A percentile compares a stretch with the other conserved stretches of the same genome.
phyloP scores from a whole-genome alignment of 139 green algal species.

The Pedinophyceae sp. region DNA sequence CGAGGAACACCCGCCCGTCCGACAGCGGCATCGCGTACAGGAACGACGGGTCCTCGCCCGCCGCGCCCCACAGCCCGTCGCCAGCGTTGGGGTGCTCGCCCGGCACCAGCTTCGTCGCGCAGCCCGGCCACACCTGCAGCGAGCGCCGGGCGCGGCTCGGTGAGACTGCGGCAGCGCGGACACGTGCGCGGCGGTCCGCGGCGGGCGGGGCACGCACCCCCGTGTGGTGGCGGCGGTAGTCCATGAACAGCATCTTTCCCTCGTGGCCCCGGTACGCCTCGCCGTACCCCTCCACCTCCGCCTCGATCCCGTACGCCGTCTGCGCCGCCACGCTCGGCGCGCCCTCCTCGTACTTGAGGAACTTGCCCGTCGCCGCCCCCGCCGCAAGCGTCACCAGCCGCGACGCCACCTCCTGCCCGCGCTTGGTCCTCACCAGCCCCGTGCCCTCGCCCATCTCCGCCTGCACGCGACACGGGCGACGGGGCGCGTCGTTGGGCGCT shows the following conservation, averaged over 20 bases:
- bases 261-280: slow-evolving; percentile 31
- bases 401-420: slow-evolving; percentile 1
- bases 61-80: slow-evolving; percentile 50
- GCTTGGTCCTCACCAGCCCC: background rate
- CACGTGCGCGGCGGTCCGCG: slow-evolving; percentile 1
- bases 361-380: slow-evolving; percentile 59
- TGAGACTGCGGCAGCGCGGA: no score
- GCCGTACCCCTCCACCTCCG: slow-evolving; percentile 52
- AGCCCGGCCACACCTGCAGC: background rate
- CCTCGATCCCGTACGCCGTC: slow-evolving; percentile 79
- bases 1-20: slow-evolving; percentile 40
- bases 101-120: slow-evolving; percentile 3
- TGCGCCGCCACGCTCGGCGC: slow-evolving; percentile 64
- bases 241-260: slow-evolving; percentile 78
- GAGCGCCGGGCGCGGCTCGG: no score
- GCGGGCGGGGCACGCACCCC: slow-evolving; percentile 28
- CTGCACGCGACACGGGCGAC: no score
- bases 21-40: slow-evolving; percentile 60
- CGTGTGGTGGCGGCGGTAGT: slow-evolving; percentile 65
- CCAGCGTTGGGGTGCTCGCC: slow-evolving; percentile 41
- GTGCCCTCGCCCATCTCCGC: background rate
- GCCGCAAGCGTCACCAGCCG: slow-evolving; percentile 67
- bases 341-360: slow-evolving; percentile 62
- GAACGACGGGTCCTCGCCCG: slow-evolving; percentile 52
- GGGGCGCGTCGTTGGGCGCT: no score